Evolutionary conservation across 2,329 filamentous ascomycete genomes (phyloP), one percentile per base, ranked within the genome.

Genomic region (Xylaria sp.): DNA sequence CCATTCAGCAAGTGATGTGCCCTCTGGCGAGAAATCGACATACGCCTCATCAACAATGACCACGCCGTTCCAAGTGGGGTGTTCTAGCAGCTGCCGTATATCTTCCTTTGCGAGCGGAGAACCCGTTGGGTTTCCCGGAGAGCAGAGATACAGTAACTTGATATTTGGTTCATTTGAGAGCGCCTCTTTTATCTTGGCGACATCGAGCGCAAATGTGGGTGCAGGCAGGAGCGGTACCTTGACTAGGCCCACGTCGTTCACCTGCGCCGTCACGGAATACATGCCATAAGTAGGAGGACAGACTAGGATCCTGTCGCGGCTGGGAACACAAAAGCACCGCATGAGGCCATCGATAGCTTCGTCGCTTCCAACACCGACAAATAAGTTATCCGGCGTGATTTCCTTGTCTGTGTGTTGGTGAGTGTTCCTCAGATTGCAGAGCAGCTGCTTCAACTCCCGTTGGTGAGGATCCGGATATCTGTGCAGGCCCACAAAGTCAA

Each of bases 281-380:
- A 99, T 99, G 82, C 96, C 96, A 80, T 99, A 99, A 0, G 96
- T 99, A 0, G 96, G 96, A 20, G 96, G 96, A 78, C 95, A 98
- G 49, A 93, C 95, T 42, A 99, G 87, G 78, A 99, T 97, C 78
- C 92, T 93, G 82, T 99, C 96, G 73, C 86, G 87, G 54, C 91
- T 93, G 0, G 96, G 96, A 1, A 89, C 84, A 82, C 96, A 99
- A 84, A 99, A 99, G 81, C 93, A 96, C 62, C 96, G 91, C 68
- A 99, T 87, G 48, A 99, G 87, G 6, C 93, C 93, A 81, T 99
- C 96, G 78, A 99, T 97, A 71, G 93, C 95, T 85, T 99, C 96
- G 80, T 99, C 96, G 69, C 93, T 97, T 71, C 96, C 96, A 51
- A 98, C 94, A 69, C 96, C 96, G 59, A 97, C 93, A 80, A 98